Base-by-base conservation (phyloP, 768 basidiomycete genomes). In the Dioszegia aurantiaca region DNA sequence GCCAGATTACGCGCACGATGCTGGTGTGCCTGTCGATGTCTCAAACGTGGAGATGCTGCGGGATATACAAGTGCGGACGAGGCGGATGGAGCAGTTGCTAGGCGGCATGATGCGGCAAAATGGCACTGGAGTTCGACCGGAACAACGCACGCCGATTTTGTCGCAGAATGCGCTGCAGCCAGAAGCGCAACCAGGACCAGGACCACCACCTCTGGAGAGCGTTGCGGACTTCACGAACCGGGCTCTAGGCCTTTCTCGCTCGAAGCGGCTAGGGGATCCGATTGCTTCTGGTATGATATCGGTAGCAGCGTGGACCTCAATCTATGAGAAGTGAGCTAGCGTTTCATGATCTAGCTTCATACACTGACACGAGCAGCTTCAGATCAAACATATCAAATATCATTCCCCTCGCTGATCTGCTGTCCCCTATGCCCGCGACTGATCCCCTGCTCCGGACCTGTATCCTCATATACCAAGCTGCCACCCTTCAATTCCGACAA, bases 401-500 rank as follows among this genome's bases (percentile, higher is more conserved):
- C 39, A 44, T 44, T 14, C 52, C 52, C 27, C 39, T 54, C 23
- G 23, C n/a, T 11, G 4, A 23, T 17, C 27, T 54, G n/a, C 17
- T 54, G 6, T 12, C n/a, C 4, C 9, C 39, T 21, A 11, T 23
- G 8, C 28, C n/a, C 21, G n/a, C 27, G 17, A 23, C 19, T 23
- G 19, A 43, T n/a, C 52, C 52, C 17, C 31, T 54, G 11, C 39
- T 54, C 16, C 52, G 52, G 10, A 54, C 39, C 4, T 41, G 39
- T n/a, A 42, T 54, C 27, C 27, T 54, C 12, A 16, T 54, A 9
- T 43, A 42, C 27, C 52, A 54, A 27, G 52, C 40, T 24, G 31
- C 27, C 39, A n/a, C 10, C 16, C n/a, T 47, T 6, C 39, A 54
- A 3, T 17, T 33, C 40, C 16, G 21, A 27, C 39, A 17, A 6